These are phyloP conservation scores for Calonectria pauciramosa DNA, from an alignment of 2,329 filamentous ascomycete species.

Conservation along the genomic window DNA sequence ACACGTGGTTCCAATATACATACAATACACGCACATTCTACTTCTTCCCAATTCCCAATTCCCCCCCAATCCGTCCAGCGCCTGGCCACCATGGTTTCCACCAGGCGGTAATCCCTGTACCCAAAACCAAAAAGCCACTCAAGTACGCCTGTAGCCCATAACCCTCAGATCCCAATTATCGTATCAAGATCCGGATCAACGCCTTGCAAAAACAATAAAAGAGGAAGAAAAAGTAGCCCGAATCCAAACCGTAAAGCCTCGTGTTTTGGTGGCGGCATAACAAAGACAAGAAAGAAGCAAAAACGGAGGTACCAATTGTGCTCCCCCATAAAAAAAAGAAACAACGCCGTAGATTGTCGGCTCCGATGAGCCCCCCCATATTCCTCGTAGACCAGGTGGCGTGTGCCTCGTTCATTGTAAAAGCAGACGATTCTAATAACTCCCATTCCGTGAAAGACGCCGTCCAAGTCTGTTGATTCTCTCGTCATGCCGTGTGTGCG, in stretches of 20 bases:
- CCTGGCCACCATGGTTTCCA: not conserved
- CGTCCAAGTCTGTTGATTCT: constrained; percentile 27
- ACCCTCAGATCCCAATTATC: not conserved
- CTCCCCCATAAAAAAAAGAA: not conserved
- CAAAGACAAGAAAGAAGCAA: not conserved
- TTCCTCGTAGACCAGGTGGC: constrained; percentile 27
- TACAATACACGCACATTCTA: constrained; percentile 29
- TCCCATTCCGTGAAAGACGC: constrained; percentile 35
- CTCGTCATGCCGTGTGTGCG: constrained; percentile 13
- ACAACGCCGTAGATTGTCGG: constrained; percentile 27
- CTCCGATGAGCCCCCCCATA: not conserved
- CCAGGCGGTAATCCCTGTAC: not conserved
- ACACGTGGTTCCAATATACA: constrained; percentile 20
- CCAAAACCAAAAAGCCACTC: not conserved
- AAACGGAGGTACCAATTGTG: not conserved
- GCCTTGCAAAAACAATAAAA: not conserved
- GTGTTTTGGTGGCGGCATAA: not conserved
- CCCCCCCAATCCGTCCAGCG: not conserved
- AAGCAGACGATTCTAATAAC: constrained; percentile 28
- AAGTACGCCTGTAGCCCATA: not conserved
- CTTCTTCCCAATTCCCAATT: constrained; percentile 13
- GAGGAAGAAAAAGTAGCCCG: not conserved
- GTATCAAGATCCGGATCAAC: too few species aligned
- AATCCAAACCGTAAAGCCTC: not conserved
- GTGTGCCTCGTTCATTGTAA: constrained; percentile 39